Base-by-base conservation (phyloP, 352 stramenopile species). In the Halophytophthora batemanensis region DNA sequence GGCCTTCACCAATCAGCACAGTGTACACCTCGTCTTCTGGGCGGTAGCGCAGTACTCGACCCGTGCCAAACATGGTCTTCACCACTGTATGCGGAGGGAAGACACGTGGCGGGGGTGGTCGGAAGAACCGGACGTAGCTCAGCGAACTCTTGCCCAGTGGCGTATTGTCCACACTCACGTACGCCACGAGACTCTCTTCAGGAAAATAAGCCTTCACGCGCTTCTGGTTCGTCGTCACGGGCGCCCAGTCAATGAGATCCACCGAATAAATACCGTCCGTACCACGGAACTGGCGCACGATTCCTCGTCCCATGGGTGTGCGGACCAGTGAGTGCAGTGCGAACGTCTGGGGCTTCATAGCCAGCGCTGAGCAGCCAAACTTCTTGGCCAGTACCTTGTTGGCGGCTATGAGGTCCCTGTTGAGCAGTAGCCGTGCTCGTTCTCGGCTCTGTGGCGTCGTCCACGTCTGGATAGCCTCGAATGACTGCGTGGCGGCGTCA, bases 231-330 rank as follows among this genome's bases (percentile, higher is more conserved):
- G 54, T 52, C 17, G 33, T 29, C 3, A 53, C 49, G 28, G 54
- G n/a, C 36, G 45, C 69, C 75, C 76, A 92, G 46, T 90, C 79
- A 13, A 79, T 66, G 22, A 94, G 64, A 46, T 94, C 79, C 1
- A 94, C 69, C n/a, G 71, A 52, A 61, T 94, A 94, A 21, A 94
- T 89, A n/a, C 75, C 83, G 50, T 91, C 81, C 8, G 81, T 56
- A 1, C 66, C 65, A 15, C 82, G 75, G 47, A 86, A 92, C 41
- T 80, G 85, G 39, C 77, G 74, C 29, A 92, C 58, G 14, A 92
- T 89, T 17, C 61, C 81, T 38, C 66, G 72, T 1, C 81, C 81
- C 45, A 87, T 71, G 23, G 81, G 77, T 3, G 81, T 87, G 22
- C 75, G 73, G 29, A 92, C 78, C 12, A 83, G 50, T 2, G 55